Conservation (phyloP, 2,329 filamentous ascomycete species). For the Eurotiales sp. region DNA sequence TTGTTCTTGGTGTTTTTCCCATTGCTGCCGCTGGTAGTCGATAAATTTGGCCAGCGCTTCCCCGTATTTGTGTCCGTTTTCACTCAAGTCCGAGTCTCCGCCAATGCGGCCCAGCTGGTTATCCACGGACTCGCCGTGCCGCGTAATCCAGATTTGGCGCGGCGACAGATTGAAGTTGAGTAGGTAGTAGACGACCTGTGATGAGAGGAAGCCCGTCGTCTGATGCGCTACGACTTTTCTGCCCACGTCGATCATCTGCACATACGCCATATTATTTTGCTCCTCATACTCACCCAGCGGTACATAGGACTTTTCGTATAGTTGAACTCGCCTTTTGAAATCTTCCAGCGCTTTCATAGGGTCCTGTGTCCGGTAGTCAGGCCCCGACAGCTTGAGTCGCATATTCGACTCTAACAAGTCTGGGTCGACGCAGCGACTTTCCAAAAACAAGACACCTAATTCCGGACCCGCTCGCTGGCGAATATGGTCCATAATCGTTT, state of each 20-base stretch:
- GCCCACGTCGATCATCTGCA: conserved; percentile 96
- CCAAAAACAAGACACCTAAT: conserved; percentile 88
- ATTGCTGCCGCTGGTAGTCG: conserved; percentile 71
- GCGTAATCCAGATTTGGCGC: conserved; percentile 95
- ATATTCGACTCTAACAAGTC: conserved; percentile 90
- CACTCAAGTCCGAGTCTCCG: conserved; percentile 80
- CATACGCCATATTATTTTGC: conserved; percentile 84
- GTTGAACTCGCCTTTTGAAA: conserved; percentile 86
- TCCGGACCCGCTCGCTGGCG: conserved; percentile 76
- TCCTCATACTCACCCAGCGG: conserved; percentile 90
- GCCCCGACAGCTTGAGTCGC: conserved; percentile 91
- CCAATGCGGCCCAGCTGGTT: conserved; percentile 86
- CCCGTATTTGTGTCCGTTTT: conserved; percentile 75
- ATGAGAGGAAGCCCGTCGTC: conserved; percentile 85
- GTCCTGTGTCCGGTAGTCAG: conserved; percentile 94
- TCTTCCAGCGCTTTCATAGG: conserved; percentile 78
- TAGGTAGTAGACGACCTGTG: conserved; percentile 88
- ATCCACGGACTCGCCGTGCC: conserved; percentile 87
- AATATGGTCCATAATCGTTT: conserved; percentile 79
- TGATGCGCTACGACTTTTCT: conserved; percentile 89
- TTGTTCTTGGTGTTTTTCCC: conserved; percentile 77
- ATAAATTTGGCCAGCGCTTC: conserved; percentile 79
- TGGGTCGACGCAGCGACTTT: conserved; percentile 86
- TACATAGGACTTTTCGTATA: conserved; percentile 92
- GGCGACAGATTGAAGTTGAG: conserved; percentile 96